These are phyloP conservation scores for Nicotiana knightiana DNA, from an alignment of 257 asterid species.

Conservation along the genomic window DNA sequence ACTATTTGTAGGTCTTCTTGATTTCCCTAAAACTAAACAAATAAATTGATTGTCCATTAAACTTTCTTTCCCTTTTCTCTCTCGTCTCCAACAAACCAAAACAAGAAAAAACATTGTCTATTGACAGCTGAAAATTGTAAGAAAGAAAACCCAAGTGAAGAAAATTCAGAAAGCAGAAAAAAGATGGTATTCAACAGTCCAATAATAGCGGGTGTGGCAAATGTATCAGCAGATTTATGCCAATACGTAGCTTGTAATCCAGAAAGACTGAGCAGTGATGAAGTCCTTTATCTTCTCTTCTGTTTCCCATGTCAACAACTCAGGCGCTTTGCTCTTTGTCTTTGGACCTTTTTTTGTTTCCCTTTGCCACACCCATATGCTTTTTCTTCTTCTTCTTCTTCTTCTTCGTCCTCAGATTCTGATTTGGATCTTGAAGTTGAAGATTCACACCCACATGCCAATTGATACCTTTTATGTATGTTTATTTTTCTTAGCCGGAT, in stretches of 20 bases:
- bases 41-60: not conserved
- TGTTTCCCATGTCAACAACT: conserved; percentile 73
- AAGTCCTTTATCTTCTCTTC: conserved; percentile 68
- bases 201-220: conserved; percentile 60
- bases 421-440: not conserved
- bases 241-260: conserved; percentile 93
- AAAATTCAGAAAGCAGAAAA: not conserved
- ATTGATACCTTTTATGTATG: too few relatives aligned
- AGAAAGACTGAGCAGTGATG: conserved; percentile 58
- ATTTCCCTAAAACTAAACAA: not conserved
- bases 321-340: conserved; percentile 64
- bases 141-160: not conserved
- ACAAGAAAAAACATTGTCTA: not conserved
- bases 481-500: too few relatives aligned
- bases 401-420: not conserved
- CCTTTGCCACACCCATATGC: conserved; percentile 37
- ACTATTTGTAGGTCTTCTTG: not conserved
- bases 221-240: conserved; percentile 58
- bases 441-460: not conserved
- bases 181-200: conserved; percentile 72
- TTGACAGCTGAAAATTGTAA: not conserved
- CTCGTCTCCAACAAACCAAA: not conserved
- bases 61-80: not conserved
- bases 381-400: conserved; percentile 16
- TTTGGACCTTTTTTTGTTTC: conserved; percentile 70